Conservation (phyloP, 371 early-diverging fungal genomes). For the Rhizoclosmatium hyalinum region DNA sequence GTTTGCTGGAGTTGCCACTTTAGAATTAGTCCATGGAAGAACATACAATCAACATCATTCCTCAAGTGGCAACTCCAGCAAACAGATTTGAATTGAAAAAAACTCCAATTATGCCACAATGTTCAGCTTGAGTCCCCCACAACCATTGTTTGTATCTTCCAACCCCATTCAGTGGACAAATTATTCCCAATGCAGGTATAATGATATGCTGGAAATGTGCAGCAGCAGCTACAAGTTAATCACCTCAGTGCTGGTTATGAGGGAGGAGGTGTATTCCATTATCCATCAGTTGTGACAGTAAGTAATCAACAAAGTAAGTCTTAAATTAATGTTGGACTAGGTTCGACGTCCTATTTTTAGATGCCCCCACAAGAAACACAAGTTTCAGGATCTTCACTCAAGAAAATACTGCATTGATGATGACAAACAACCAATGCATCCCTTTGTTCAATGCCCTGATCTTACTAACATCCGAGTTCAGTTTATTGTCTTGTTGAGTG, state of each 20-base stretch:
- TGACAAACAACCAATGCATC: not conserved
- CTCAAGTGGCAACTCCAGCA: too few species aligned
- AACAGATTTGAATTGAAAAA: too few species aligned
- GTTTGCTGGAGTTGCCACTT: too few species aligned
- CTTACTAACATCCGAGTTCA: not conserved
- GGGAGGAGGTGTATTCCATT: not conserved
- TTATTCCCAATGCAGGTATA: too few species aligned
- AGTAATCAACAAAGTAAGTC: not conserved
- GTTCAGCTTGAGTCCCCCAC: too few species aligned
- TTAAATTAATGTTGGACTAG: not conserved
- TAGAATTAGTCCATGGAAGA: too few species aligned
- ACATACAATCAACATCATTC: too few species aligned
- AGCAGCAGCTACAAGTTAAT: too few species aligned
- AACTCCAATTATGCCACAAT: too few species aligned
- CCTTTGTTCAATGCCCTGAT: not conserved
- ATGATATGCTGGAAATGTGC: too few species aligned
- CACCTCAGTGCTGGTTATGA: not conserved
- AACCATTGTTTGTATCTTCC: too few species aligned
- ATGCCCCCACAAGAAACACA: not conserved
- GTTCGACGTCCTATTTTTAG: not conserved
- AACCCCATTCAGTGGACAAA: too few species aligned
- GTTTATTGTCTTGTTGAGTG: not conserved
- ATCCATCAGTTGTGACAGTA: not conserved
- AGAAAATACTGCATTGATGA: not conserved
- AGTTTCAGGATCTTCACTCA: not conserved